Conservation (phyloP, 208 protist species). For the Wallacemonas sp. region DNA sequence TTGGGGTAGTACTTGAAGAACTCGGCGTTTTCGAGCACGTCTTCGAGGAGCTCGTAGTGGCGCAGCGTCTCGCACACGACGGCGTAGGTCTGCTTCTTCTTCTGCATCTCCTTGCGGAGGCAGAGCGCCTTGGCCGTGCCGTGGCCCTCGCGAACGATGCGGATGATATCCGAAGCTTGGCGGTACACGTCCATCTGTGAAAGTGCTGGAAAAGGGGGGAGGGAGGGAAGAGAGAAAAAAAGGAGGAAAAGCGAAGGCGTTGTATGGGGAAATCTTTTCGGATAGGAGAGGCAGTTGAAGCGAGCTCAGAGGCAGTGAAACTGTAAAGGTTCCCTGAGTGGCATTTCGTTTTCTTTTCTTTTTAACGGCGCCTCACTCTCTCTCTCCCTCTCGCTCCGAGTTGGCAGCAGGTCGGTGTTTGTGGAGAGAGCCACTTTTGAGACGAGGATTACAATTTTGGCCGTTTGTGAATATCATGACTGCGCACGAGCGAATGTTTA, state of each 20-base stretch:
- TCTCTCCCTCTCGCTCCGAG: too few species aligned
- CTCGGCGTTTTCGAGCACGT: slow-evolving; percentile 76
- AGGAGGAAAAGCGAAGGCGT: neutral
- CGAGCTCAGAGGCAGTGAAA: too few species aligned
- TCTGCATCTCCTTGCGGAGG: slow-evolving; percentile 91
- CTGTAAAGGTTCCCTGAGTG: too few species aligned
- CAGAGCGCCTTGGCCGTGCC: slow-evolving; percentile 90
- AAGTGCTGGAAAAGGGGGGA: neutral
- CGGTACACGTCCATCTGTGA: slow-evolving; percentile 87
- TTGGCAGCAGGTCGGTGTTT: too few species aligned
- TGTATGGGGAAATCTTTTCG: neutral
- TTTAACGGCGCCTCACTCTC: too few species aligned
- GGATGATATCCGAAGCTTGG: slow-evolving; percentile 81
- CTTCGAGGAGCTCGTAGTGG: slow-evolving; percentile 85
- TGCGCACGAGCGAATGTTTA: too few species aligned
- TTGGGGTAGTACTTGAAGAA: slow-evolving; percentile 88
- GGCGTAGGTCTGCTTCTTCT: slow-evolving; percentile 93
- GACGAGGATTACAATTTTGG: too few species aligned
- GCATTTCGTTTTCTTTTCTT: too few species aligned
- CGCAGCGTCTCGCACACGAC: slow-evolving; percentile 89
- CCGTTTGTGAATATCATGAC: too few species aligned
- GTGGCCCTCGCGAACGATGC: slow-evolving; percentile 64
- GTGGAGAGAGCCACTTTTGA: too few species aligned
- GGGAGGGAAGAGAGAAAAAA: neutral
- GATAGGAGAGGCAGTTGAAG: too few species aligned